Conservation (phyloP, 441 rosid species). For the Croton laevigatus region DNA sequence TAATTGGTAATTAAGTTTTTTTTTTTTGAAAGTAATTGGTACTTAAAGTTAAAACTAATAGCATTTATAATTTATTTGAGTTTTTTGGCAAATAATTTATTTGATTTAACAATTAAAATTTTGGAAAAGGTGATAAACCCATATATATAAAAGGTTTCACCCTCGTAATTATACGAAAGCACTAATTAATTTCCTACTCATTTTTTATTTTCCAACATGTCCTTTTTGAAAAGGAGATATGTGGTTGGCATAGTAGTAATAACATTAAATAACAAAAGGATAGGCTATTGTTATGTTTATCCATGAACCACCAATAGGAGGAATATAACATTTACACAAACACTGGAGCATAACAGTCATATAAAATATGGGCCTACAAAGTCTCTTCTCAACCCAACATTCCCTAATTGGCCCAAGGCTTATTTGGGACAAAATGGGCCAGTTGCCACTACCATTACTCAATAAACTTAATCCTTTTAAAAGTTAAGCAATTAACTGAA, state of each 20-base stretch:
- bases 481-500: no score
- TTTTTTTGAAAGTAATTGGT: no score
- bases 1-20: no score
- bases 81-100: no score
- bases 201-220: no score
- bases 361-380: not conserved
- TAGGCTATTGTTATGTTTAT: not conserved
- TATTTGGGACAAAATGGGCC: not conserved
- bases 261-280: not conserved
- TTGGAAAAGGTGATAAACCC: no score
- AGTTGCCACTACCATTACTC: not conserved
- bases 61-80: no score
- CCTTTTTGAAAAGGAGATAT: not conserved
- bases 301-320: constrained; percentile 1
- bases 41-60: no score
- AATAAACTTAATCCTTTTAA: no score
- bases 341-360: not conserved
- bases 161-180: not conserved
- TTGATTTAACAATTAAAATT: no score
- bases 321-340: not conserved
- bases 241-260: not conserved
- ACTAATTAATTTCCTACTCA: not conserved
- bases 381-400: not conserved
- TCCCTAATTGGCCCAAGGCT: not conserved
- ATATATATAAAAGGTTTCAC: not conserved